Evolutionary conservation across 371 early-diverging fungal species (phyloP).

Genomic region (Mucor saturninus): DNA sequence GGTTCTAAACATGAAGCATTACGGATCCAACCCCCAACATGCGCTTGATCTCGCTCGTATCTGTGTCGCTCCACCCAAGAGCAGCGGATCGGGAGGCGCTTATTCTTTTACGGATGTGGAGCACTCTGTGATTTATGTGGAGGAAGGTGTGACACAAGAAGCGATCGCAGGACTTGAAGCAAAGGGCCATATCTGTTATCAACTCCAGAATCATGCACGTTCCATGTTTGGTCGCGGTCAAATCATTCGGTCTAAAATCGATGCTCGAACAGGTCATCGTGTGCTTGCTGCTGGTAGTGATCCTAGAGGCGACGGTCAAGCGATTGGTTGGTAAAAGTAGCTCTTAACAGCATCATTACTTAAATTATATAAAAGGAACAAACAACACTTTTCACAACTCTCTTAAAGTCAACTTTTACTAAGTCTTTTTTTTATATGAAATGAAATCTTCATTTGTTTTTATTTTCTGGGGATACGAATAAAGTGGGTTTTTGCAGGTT

Average conservation of each 20-base stretch:
- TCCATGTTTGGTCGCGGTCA: conserved; percentile 80
- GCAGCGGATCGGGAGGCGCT: conserved; percentile 22
- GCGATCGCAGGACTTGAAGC: conserved; percentile 48
- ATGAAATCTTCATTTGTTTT: conserved; percentile 23
- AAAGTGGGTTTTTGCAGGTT: neutral
- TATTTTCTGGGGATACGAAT: conserved; percentile 7
- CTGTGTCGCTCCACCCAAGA: conserved; percentile 54
- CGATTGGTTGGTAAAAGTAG: conserved; percentile 51
- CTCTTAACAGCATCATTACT: neutral
- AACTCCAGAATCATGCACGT: conserved; percentile 41
- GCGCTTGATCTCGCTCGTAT: conserved; percentile 78
- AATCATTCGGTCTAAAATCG: conserved; percentile 49
- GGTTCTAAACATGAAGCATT: conserved; percentile 69
- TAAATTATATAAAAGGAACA: neutral
- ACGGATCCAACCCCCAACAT: conserved; percentile 65
- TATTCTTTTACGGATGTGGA: conserved; percentile 41
- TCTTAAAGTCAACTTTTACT: neutral
- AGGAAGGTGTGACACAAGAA: conserved; percentile 62
- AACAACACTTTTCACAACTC: neutral
- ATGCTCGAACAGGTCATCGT: conserved; percentile 47
- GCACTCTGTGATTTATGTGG: conserved; percentile 58
- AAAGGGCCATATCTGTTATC: conserved; percentile 65
- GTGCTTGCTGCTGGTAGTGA: conserved; percentile 72
- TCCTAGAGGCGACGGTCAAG: conserved; percentile 74
- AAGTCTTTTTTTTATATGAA: conserved; percentile 4